These are phyloP conservation scores for Saccharomyces hybrid DNA, from an alignment of 1,139 yeast species.

Conservation along the genomic window DNA sequence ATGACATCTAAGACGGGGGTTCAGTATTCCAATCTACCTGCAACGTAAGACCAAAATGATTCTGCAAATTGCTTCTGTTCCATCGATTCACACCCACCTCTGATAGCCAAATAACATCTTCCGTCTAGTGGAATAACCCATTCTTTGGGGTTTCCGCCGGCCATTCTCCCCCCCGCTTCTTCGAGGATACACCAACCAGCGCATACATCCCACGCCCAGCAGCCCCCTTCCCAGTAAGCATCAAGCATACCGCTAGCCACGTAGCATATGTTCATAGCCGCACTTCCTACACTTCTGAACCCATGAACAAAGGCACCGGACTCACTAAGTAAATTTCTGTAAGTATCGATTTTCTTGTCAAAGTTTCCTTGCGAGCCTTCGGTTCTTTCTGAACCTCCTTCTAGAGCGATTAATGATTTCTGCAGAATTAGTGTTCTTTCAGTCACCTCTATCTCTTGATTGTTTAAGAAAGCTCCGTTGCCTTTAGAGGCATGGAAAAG, in stretches of 20 bases:
- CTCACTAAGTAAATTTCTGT: conserved; percentile 39
- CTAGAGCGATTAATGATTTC: conserved; percentile 46
- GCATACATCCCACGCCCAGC: conserved; percentile 58
- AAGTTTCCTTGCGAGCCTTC: conserved; percentile 41
- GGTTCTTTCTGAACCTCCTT: conserved; percentile 49
- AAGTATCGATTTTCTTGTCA: conserved; percentile 41
- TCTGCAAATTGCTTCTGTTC: conserved; percentile 39
- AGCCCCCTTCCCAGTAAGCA: conserved; percentile 59
- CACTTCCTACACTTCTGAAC: conserved; percentile 49
- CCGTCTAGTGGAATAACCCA: conserved; percentile 43
- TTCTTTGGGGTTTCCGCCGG: conserved; percentile 43
- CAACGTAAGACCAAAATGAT: conserved; percentile 43
- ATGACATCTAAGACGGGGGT: background rate
- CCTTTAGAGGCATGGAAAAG: conserved; percentile 47
- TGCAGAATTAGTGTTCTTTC: conserved; percentile 38
- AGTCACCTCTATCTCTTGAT: conserved; percentile 20
- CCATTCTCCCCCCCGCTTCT: conserved; percentile 50
- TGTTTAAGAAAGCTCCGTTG: conserved; percentile 46
- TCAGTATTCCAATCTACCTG: conserved; percentile 38
- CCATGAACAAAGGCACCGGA: conserved; percentile 49
- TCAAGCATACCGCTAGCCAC: conserved; percentile 51
- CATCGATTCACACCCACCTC: conserved; percentile 40
- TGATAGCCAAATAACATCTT: conserved; percentile 45
- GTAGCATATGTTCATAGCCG: conserved; percentile 49
- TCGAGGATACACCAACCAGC: conserved; percentile 54